Evolutionary conservation across 768 basidiomycete genomes (phyloP), one percentile per base, ranked within the genome.

Genomic region (Amanita subjunquillea): DNA sequence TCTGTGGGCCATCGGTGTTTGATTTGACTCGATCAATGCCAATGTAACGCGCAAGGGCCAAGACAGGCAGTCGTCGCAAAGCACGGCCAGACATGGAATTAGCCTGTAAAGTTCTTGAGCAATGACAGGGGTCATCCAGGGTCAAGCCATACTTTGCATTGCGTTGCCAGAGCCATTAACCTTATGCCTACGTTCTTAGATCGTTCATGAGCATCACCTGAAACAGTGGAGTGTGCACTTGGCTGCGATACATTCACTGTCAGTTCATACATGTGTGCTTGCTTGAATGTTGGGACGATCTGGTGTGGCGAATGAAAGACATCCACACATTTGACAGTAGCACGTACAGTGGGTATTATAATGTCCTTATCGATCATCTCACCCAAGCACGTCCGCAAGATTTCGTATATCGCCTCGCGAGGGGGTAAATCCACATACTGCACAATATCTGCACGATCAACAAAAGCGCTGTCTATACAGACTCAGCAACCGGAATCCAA

Each of bases 381-480:
- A 27, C 73, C 68, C 12, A 99, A 70, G 61, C 88, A 93, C 4
- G 81, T 82, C 6, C 84, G 77, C 27, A 98, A 69, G 57, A 99
- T 97, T 65, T 92, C 88, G 68, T 96, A 98, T 44, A 97, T 79
- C 0, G 93, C 96, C 57, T 93, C 87, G 13, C 85, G 79, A 4
- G 93, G 84, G 1, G 96, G 96, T 6, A 92, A 75, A 57, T 93
- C 94, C 17, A 97, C 77, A 60, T 91, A 96, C 72, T 95, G 94
- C 17, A 96, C 82, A 46, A 98, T 92, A 61, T 99, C 96, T 7
- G 95, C 96, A 38, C 96, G 85, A 63, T 98, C 96, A 45, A 97
- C 83, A 63, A 97, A 98, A 3, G 95, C 96, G 47, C 82, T 83
- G 60, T 99, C 95, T 97, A 47, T 8, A 22, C 38, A 41, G 5